These are phyloP conservation scores for Leersia perrieri DNA, from an alignment of 176 grass and related monocot genomes.

Conservation along the genomic window DNA sequence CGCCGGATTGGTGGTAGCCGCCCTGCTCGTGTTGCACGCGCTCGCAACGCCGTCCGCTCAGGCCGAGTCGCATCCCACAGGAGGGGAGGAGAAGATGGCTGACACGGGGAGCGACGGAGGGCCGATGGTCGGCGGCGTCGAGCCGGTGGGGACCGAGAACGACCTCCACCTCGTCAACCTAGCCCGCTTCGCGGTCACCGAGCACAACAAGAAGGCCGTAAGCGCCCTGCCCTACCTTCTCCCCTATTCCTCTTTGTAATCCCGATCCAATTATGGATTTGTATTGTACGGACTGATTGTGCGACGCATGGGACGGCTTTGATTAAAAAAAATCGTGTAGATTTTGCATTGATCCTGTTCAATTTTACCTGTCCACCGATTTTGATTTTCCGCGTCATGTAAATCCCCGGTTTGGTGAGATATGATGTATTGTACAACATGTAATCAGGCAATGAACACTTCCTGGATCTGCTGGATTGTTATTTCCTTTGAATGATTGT, in stretches of 20 bases:
- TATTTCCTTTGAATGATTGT: neutral
- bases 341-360: neutral
- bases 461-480: neutral
- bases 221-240: neutral
- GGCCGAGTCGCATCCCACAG: neutral
- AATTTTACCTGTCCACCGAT: neutral
- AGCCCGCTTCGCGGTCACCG: constrained; percentile 72
- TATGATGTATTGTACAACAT: neutral
- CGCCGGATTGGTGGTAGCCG: neutral
- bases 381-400: neutral
- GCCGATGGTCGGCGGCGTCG: constrained; percentile 35
- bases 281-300: neutral
- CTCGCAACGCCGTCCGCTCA: neutral
- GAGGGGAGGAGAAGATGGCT: neutral
- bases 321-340: neutral
- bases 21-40: constrained; percentile 22
- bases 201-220: constrained; percentile 88
- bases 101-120: constrained; percentile 25
- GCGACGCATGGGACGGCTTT: neutral
- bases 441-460: neutral
- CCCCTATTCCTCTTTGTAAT: neutral
- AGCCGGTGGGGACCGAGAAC: constrained; percentile 48
- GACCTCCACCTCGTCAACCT: constrained; percentile 50
- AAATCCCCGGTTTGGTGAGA: neutral
- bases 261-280: neutral